A percentile compares a stretch with the other conserved stretches of the same genome.
These are phyloP conservation scores for Amphicarpaea edgeworthii DNA, from an alignment of 306 rosid species.

Conservation along the genomic window DNA sequence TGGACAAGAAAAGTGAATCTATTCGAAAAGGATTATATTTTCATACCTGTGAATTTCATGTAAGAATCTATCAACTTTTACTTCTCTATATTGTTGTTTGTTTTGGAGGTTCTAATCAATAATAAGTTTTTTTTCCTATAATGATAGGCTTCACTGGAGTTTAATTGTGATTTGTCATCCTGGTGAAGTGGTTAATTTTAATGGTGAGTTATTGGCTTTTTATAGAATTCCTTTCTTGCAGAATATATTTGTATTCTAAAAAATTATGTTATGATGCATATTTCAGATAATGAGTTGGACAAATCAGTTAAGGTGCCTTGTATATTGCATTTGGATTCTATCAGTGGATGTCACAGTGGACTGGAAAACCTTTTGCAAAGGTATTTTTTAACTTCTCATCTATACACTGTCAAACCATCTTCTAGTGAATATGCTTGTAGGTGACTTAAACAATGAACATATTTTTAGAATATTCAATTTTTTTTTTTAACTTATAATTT, in stretches of 20 bases:
- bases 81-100: slow-evolving; percentile 22
- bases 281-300: slow-evolving; percentile 60
- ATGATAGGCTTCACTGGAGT: slow-evolving; percentile 85
- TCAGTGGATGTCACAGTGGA: slow-evolving; percentile 74
- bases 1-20: too few relatives aligned
- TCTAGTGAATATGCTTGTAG: not conserved
- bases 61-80: slow-evolving; percentile 49
- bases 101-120: slow-evolving; percentile 40
- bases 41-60: slow-evolving; percentile 9
- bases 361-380: slow-evolving; percentile 79
- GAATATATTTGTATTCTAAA: slow-evolving; percentile 24
- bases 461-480: slow-evolving; percentile 1
- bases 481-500: not conserved
- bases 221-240: slow-evolving; percentile 10
- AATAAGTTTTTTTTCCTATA: slow-evolving; percentile 35
- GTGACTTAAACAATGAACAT: not conserved
- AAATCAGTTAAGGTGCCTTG: slow-evolving; percentile 68
- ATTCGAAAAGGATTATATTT: too few relatives aligned
- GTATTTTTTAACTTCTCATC: slow-evolving; percentile 53
- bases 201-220: slow-evolving; percentile 57
- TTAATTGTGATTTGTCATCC: slow-evolving; percentile 81
- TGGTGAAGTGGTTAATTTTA: slow-evolving; percentile 66
- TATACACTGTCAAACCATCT: not conserved
- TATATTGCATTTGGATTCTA: slow-evolving; percentile 87
- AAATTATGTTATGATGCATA: slow-evolving; percentile 31